Evolutionary conservation across 345 rosid species (phyloP).

Genomic region (Reutealis trisperma): DNA sequence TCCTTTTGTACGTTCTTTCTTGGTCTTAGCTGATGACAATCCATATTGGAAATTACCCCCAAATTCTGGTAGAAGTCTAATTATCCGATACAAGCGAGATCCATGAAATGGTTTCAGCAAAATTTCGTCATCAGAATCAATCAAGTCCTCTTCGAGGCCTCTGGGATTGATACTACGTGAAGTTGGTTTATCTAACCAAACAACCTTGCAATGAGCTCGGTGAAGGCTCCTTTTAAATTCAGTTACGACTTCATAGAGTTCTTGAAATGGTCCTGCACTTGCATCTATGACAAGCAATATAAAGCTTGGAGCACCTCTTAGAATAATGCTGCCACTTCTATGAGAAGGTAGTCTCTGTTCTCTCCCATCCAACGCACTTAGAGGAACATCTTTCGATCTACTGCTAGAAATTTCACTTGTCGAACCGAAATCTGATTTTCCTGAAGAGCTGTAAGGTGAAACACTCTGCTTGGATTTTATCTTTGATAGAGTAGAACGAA

Average conservation of each 20-base stretch:
- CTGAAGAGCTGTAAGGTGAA: constrained; percentile 47
- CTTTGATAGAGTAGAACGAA: constrained; percentile 37
- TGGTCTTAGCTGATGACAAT: constrained; percentile 10
- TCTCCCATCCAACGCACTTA: constrained; percentile 50
- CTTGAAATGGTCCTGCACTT: constrained; percentile 43
- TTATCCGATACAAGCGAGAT: constrained; percentile 46
- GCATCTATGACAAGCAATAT: constrained; percentile 64
- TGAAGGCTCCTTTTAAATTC: constrained; percentile 49
- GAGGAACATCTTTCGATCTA: constrained; percentile 47
- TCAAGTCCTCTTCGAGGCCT: constrained; percentile 11
- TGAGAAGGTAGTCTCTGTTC: constrained; percentile 35
- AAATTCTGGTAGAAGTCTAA: constrained; percentile 65
- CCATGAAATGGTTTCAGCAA: constrained; percentile 71
- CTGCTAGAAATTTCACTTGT: constrained; percentile 36
- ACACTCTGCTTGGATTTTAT: constrained; percentile 33
- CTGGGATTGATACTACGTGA: constrained; percentile 23
- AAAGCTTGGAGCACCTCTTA: constrained; percentile 23
- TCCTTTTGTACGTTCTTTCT: constrained; percentile 19
- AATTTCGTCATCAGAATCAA: constrained; percentile 42
- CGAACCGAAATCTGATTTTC: constrained; percentile 44
- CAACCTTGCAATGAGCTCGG: constrained; percentile 43
- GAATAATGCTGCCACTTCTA: constrained; percentile 17
- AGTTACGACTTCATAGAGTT: constrained; percentile 36
- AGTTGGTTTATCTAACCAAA: constrained; percentile 63
- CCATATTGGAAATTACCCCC: constrained; percentile 34